phyloP scores from a whole-genome alignment of 306 rosid genomes.

The Carpinus viminea region DNA sequence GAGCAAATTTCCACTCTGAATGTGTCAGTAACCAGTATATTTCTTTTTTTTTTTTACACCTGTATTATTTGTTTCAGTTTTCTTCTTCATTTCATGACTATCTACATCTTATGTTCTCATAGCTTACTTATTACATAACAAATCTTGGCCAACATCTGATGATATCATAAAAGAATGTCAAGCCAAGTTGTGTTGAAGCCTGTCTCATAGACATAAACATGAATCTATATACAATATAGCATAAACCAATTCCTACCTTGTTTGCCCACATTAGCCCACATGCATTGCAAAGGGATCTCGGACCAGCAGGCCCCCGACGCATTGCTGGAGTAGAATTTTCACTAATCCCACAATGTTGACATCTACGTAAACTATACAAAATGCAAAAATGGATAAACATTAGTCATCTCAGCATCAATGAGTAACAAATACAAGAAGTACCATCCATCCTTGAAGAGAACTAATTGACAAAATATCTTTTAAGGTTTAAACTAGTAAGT shows the following conservation, averaged over 20 bases:
- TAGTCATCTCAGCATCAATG: constrained; percentile 18
- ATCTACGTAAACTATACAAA: constrained; percentile 47
- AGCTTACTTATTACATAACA: background rate
- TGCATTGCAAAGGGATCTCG: constrained; percentile 60
- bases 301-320: constrained; percentile 69
- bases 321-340: constrained; percentile 64
- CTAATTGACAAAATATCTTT: background rate
- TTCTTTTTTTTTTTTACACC: background rate
- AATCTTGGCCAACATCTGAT: background rate
- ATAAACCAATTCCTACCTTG: constrained; percentile 14
- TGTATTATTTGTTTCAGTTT: background rate
- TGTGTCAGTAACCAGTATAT: background rate
- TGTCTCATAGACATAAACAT: constrained; percentile 2
- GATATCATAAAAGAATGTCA: background rate
- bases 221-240: background rate
- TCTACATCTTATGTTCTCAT: background rate
- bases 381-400: constrained; percentile 18
- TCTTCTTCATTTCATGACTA: background rate
- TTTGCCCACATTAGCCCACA: constrained; percentile 64
- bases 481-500: constrained; percentile 16
- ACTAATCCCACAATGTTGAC: constrained; percentile 58
- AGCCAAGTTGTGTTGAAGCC: background rate
- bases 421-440: background rate
- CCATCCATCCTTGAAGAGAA: background rate
- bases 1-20: no score